Conservation (phyloP, 345 rosid genomes). For the Camelina neglecta region DNA sequence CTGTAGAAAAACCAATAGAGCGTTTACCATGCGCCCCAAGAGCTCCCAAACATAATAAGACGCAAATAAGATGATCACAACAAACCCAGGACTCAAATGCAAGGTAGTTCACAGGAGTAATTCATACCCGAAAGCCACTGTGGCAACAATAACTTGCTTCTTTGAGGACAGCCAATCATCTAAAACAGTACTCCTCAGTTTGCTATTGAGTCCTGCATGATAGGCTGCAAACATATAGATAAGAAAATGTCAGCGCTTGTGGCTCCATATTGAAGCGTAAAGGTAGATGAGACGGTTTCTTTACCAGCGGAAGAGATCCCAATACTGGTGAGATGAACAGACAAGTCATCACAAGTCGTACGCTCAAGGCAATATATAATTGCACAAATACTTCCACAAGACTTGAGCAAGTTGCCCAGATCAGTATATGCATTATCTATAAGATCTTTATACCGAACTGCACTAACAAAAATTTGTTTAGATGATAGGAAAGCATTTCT, state of each 20-base stretch:
- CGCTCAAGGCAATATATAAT: slow-evolving; percentile 97
- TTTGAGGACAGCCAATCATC: slow-evolving; percentile 93
- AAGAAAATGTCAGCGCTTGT: slow-evolving; percentile 15
- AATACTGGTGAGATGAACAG: slow-evolving; percentile 69
- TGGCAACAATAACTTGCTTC: slow-evolving; percentile 95
- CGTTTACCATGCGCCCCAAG: slow-evolving; percentile 46
- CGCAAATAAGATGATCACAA: slow-evolving; percentile 49
- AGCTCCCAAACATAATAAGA: slow-evolving; percentile 64
- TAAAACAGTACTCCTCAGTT: slow-evolving; percentile 76
- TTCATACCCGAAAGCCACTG: slow-evolving; percentile 96
- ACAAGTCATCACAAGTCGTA: slow-evolving; percentile 83
- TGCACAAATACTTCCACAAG: slow-evolving; percentile 76
- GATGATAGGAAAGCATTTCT: slow-evolving; percentile 32
- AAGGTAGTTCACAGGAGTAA: slow-evolving; percentile 32
- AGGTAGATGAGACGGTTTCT: not conserved
- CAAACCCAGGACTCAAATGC: slow-evolving; percentile 12
- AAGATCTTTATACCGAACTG: slow-evolving; percentile 95
- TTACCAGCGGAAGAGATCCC: slow-evolving; percentile 93
- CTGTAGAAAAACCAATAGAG: slow-evolving; percentile 61
- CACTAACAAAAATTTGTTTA: slow-evolving; percentile 48
- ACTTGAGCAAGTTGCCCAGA: slow-evolving; percentile 67
- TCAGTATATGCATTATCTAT: slow-evolving; percentile 74
- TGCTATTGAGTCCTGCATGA: slow-evolving; percentile 89
- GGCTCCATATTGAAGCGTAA: not conserved
- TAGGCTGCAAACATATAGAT: slow-evolving; percentile 63